Base-by-base conservation (phyloP, 1,139 yeast genomes). In the Yarrowia galli region DNA sequence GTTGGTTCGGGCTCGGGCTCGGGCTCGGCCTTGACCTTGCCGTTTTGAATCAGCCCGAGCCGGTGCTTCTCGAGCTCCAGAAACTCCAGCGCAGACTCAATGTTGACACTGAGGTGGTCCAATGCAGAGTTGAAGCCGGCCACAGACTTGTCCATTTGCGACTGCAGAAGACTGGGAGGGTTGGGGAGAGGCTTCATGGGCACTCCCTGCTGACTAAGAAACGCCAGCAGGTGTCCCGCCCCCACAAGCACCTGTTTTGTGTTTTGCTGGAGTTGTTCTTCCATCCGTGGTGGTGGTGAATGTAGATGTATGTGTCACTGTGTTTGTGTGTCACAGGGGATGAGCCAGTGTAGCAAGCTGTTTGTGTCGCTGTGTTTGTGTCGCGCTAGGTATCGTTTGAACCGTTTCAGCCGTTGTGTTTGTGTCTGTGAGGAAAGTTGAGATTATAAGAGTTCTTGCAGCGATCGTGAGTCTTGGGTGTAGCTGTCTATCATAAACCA, bases 151-250 rank as follows among this genome's bases (percentile, higher is more conserved):
- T 74, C 74, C 20, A 74, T 71, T 6, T 73, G 67, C 10, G 69
- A 56, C 67, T 74, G 75, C 25, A 74, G 68, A 25, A 70, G 69
- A 12, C 71, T 67, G 2, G 75, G 73, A 8, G 75, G 74, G 63
- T 74, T 74, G 8, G 75, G 75, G 1, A 74, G 71, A 12, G 72
- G 72, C 28, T 36, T 36, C 48, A 71, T 71, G 48, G 71, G 72
- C 32, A 67, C 56, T 22, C 71, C 70, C 65, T 70, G 71, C 18
- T 71, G 67, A 38, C 69, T 67, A n/a, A 74, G 69, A 53, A 70
- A 68, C 36, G 71, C 67, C n/a, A 74, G 69, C 43, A 74, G 68
- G 48, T 73, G 70, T 12, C 75, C 76, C n/a, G 75, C 69, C 10
- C 71, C 68, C 20, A 72, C 74, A 38, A 74, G 54, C 16, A 74